Evolutionary conservation across 73 alveolate species (phyloP).

Genomic region (Symbiodinium pilosum): DNA sequence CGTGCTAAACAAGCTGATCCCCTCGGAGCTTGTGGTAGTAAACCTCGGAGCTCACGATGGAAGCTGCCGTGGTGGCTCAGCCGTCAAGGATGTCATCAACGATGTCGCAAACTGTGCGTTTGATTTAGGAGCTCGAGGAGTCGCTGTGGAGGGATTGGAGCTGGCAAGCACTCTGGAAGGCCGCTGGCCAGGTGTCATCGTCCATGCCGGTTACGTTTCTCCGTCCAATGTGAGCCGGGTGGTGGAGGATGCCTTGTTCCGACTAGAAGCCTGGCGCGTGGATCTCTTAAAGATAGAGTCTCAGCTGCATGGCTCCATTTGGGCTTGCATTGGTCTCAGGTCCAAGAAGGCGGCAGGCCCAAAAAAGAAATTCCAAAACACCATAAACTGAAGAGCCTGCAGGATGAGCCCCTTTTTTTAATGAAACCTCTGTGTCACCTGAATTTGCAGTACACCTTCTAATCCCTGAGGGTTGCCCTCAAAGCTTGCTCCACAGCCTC

Average conservation of each 20-base stretch:
- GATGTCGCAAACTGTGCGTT: constrained; percentile 23
- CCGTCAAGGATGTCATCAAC: neutral
- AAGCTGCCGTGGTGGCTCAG: neutral
- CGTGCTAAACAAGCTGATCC: neutral
- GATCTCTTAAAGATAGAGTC: constrained; percentile 28
- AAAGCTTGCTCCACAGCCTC: too few relatives aligned
- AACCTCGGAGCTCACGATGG: constrained; percentile 21
- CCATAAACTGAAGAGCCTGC: too few relatives aligned
- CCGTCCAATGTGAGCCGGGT: neutral
- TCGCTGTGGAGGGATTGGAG: constrained; percentile 5
- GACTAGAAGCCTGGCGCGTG: neutral
- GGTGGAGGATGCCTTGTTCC: neutral
- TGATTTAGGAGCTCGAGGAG: neutral
- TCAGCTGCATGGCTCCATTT: too few relatives aligned
- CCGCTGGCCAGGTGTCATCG: constrained; percentile 31
- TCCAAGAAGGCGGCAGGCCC: too few relatives aligned
- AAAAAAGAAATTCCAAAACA: too few relatives aligned
- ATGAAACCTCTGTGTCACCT: too few relatives aligned
- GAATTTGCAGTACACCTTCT: too few relatives aligned
- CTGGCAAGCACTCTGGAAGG: neutral
- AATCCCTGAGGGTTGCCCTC: too few relatives aligned
- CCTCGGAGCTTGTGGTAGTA: neutral
- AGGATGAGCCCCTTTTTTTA: too few relatives aligned
- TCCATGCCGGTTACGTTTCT: neutral
- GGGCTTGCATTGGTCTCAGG: too few relatives aligned